Conservation (phyloP, 108 stramenopile genomes). For the Craspedostauros australis region DNA sequence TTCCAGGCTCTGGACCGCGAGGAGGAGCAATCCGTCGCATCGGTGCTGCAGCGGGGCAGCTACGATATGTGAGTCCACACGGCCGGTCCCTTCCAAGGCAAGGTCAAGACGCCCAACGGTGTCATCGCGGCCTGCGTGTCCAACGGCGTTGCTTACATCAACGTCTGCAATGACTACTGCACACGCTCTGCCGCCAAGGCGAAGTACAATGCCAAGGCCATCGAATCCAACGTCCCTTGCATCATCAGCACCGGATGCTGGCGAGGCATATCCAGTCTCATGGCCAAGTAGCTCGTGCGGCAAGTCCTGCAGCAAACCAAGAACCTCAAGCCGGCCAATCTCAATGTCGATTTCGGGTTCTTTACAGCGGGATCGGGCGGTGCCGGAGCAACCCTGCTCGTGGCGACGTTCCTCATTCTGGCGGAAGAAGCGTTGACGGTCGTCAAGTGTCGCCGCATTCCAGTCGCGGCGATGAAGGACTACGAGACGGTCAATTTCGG, state of each 20-base stretch:
- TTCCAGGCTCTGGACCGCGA: slow-evolving; percentile 34
- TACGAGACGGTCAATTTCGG: slow-evolving; percentile 34
- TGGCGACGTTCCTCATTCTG: slow-evolving; percentile 77
- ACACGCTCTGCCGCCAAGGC: slow-evolving; percentile 53
- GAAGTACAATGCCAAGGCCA: slow-evolving; percentile 20
- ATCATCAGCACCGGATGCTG: slow-evolving; percentile 48
- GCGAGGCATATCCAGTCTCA: slow-evolving; percentile 42
- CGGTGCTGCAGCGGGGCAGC: not conserved
- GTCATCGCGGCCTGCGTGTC: slow-evolving; percentile 46
- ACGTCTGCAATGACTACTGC: slow-evolving; percentile 84
- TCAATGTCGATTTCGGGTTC: slow-evolving; percentile 55
- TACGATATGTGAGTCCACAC: slow-evolving; percentile 66
- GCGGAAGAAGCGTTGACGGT: slow-evolving; percentile 60
- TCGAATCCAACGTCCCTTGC: slow-evolving; percentile 27
- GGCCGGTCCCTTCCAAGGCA: slow-evolving; percentile 83
- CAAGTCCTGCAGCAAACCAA: slow-evolving; percentile 15
- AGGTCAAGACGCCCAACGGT: slow-evolving; percentile 29
- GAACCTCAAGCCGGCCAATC: slow-evolving; percentile 13
- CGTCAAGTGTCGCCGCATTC: slow-evolving; percentile 30
- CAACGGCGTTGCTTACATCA: slow-evolving; percentile 53
- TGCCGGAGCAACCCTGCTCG: slow-evolving; percentile 76
- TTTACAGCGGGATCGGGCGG: slow-evolving; percentile 80
- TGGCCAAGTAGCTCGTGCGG: slow-evolving; percentile 26
- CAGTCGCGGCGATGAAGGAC: slow-evolving; percentile 34
- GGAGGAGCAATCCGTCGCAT: slow-evolving; percentile 13